Conservation (phyloP, 306 rosid genomes). For the Casuarina cunninghamiana region DNA sequence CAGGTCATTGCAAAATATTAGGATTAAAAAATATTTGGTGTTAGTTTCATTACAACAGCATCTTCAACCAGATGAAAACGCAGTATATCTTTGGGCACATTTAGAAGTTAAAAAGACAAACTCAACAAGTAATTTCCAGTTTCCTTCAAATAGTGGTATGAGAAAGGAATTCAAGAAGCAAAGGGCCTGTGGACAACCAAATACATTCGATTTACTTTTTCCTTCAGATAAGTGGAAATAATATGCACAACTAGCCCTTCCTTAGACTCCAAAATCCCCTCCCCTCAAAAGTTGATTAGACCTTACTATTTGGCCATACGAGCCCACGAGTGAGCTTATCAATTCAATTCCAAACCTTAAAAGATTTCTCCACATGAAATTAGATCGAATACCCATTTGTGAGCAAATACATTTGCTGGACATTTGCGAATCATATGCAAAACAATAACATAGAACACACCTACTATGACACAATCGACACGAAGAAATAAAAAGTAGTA, state of each 20-base stretch:
- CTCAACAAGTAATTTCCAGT: not conserved
- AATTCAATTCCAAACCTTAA: conserved; percentile 3
- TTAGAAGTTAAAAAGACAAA: not conserved
- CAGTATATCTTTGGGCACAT: not conserved
- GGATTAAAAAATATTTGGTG: not conserved
- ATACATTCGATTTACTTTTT: not conserved
- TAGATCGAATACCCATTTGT: not conserved
- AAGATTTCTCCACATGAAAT: not conserved
- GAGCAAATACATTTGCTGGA: not conserved
- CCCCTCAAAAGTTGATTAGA: not conserved
- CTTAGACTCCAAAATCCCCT: not conserved
- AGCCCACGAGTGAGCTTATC: not conserved
- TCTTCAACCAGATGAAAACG: conserved; percentile 5
- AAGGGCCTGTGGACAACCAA: not conserved
- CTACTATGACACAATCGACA: not conserved
- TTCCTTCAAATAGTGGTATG: not conserved
- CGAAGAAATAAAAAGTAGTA: not conserved
- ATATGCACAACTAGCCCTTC: not conserved
- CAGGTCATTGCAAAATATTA: not conserved
- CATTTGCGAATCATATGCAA: conserved; percentile 2
- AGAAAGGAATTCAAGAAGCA: not conserved
- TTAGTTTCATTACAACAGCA: not conserved
- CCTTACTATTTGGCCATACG: not conserved
- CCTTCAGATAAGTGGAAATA: not conserved
- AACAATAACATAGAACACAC: conserved; percentile 5